These are phyloP conservation scores for Coprinopsis sp. DNA, from an alignment of 768 basidiomycete species.

Conservation along the genomic window DNA sequence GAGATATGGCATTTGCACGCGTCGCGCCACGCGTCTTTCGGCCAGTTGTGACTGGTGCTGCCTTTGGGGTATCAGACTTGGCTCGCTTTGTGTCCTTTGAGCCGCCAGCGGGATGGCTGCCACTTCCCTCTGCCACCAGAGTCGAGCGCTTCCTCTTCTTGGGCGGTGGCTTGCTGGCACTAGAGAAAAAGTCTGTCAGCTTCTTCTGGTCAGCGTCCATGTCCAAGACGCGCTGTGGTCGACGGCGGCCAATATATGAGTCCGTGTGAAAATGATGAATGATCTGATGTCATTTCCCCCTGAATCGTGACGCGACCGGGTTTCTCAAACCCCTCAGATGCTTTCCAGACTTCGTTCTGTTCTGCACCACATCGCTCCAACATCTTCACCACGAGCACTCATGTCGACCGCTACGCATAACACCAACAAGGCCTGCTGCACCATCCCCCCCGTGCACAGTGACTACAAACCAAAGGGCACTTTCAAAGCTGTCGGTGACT, in stretches of 20 bases:
- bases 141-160: too few relatives aligned
- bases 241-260: too few relatives aligned
- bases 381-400: slow-evolving; percentile 15
- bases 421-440: slow-evolving; percentile 46
- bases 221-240: too few relatives aligned
- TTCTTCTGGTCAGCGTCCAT: too few relatives aligned
- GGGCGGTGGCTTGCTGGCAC: too few relatives aligned
- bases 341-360: slow-evolving; percentile 33
- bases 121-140: too few relatives aligned
- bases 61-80: slow-evolving; percentile 1
- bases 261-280: too few relatives aligned
- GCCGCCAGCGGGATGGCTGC: too few relatives aligned
- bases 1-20: neutral
- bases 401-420: slow-evolving; percentile 37
- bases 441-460: slow-evolving; percentile 49
- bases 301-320: too few relatives aligned
- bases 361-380: slow-evolving; percentile 31
- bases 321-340: slow-evolving; percentile 16
- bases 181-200: too few relatives aligned
- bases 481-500: slow-evolving; percentile 42
- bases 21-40: neutral
- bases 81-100: too few relatives aligned
- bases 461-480: slow-evolving; percentile 49
- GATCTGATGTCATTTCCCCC: too few relatives aligned
- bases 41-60: neutral